A percentile compares a stretch with the other conserved stretches of the same genome.
phyloP scores from a whole-genome alignment of 2,329 filamentous ascomycete species.

The Monascus ruber region DNA sequence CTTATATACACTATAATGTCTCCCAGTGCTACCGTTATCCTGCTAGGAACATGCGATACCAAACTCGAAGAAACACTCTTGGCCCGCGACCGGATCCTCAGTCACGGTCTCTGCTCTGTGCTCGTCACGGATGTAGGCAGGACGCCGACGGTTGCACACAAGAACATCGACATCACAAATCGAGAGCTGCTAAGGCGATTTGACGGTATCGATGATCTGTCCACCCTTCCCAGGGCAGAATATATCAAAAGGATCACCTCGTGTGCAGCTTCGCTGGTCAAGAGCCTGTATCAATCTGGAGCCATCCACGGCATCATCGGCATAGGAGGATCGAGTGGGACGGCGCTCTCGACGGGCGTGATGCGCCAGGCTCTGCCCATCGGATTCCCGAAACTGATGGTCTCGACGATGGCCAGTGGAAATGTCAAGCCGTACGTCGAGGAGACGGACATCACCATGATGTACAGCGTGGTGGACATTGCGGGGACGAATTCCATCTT shows the following conservation, averaged over 20 bases:
- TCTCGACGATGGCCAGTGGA: slow-evolving; percentile 58
- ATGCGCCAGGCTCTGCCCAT: slow-evolving; percentile 53
- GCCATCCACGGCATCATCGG: slow-evolving; percentile 47
- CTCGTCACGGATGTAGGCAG: slow-evolving; percentile 48
- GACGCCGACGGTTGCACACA: slow-evolving; percentile 23
- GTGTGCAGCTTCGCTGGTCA: slow-evolving; percentile 35
- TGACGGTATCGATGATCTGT: slow-evolving; percentile 18
- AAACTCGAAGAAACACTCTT: slow-evolving; percentile 51
- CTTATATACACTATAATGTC: slow-evolving; percentile 8
- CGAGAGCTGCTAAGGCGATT: slow-evolving; percentile 30
- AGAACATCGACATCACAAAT: slow-evolving; percentile 39
- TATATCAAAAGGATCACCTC: slow-evolving; percentile 46
- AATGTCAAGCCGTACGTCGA: slow-evolving; percentile 54
- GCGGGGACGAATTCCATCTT: slow-evolving; percentile 54
- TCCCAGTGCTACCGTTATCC: slow-evolving; percentile 33
- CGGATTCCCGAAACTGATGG: slow-evolving; percentile 58
- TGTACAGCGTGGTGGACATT: slow-evolving; percentile 62
- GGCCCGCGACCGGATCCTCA: slow-evolving; percentile 37
- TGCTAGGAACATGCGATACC: slow-evolving; percentile 55
- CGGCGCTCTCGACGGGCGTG: slow-evolving; percentile 46
- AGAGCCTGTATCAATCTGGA: slow-evolving; percentile 24
- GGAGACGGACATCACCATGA: slow-evolving; percentile 57
- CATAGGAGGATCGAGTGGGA: slow-evolving; percentile 53
- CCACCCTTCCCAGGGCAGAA: slow-evolving; percentile 39
- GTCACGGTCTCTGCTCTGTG: slow-evolving; percentile 22